phyloP scores from a whole-genome alignment of 352 stramenopile species.

The Phytophthora chlamydospora region DNA sequence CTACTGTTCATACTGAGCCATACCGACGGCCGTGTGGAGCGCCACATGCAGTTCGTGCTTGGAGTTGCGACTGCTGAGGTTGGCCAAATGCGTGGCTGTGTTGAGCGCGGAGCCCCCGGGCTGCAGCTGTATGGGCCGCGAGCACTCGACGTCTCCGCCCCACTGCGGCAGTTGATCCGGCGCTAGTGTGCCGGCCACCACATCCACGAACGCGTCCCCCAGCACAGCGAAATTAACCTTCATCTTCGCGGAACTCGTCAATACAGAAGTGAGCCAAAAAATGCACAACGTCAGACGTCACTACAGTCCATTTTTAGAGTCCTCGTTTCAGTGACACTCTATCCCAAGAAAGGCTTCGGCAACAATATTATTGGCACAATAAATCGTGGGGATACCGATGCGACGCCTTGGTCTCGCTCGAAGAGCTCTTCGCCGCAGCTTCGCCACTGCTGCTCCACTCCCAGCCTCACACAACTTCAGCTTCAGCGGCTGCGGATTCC shows the following conservation, averaged over 20 bases:
- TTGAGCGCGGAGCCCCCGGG: constrained; percentile 84
- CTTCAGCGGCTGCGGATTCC: constrained; percentile 83
- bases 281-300: too few relatives aligned
- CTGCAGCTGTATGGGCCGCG: constrained; percentile 71
- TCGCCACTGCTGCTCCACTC: constrained; percentile 13
- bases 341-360: too few relatives aligned
- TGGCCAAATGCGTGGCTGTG: constrained; percentile 81
- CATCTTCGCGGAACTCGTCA: constrained; percentile 12
- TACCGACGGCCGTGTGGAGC: constrained; percentile 69
- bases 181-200: constrained; percentile 72
- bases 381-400: not conserved
- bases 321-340: not conserved
- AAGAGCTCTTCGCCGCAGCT: constrained; percentile 2
- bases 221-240: constrained; percentile 63
- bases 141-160: constrained; percentile 79
- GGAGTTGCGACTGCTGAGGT: constrained; percentile 40
- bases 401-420: not conserved
- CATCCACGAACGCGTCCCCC: constrained; percentile 78
- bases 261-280: too few relatives aligned
- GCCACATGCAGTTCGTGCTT: constrained; percentile 43
- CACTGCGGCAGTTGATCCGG: constrained; percentile 75
- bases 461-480: constrained; percentile 54
- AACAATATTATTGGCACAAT: not conserved
- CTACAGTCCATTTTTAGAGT: not conserved
- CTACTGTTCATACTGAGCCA: constrained; percentile 1